Percentiles rank a stretch among this genome's conserved stretches.
These are phyloP conservation scores for Sporothrix phasma DNA, from an alignment of 2,329 filamentous ascomycete species.

Conservation along the genomic window DNA sequence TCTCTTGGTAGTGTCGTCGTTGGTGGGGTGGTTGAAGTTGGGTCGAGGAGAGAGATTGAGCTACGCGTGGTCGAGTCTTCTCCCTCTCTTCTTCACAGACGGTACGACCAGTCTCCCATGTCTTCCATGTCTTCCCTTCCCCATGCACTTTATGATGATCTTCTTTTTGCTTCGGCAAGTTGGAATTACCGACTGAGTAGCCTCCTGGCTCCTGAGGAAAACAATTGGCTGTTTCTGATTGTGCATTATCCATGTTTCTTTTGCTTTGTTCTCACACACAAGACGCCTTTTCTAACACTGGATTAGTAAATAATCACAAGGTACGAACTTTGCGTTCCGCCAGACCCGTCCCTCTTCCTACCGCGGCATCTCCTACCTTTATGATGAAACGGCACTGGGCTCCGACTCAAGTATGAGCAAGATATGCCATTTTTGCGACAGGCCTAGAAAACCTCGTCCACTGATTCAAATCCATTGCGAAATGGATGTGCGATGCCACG, in stretches of 20 bases:
- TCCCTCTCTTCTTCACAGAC: neutral
- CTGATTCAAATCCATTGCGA: constrained; percentile 48
- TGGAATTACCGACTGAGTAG: constrained; percentile 91
- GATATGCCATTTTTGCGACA: constrained; percentile 87
- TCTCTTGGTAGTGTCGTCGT: neutral
- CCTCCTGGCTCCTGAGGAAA: constrained; percentile 55
- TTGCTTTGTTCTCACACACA: neutral
- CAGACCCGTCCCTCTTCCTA: neutral
- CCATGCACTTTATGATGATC: constrained; percentile 52
- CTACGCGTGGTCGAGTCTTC: neutral
- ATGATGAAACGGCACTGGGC: constrained; percentile 98
- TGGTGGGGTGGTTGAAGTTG: constrained; percentile 7
- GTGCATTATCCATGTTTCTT: neutral
- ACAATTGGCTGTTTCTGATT: constrained; percentile 79
- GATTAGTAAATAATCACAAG: neutral
- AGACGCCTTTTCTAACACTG: neutral
- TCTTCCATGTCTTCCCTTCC: neutral
- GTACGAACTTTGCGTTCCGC: neutral
- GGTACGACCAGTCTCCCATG: neutral
- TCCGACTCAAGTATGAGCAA: constrained; percentile 69
- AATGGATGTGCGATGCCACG: constrained; percentile 2
- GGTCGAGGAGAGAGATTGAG: neutral
- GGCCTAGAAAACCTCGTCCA: constrained; percentile 99
- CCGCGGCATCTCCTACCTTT: constrained; percentile 23
- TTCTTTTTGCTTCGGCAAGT: constrained; percentile 60